Conservation (phyloP, 2,329 filamentous ascomycete species). For the Colletotrichum lini region DNA sequence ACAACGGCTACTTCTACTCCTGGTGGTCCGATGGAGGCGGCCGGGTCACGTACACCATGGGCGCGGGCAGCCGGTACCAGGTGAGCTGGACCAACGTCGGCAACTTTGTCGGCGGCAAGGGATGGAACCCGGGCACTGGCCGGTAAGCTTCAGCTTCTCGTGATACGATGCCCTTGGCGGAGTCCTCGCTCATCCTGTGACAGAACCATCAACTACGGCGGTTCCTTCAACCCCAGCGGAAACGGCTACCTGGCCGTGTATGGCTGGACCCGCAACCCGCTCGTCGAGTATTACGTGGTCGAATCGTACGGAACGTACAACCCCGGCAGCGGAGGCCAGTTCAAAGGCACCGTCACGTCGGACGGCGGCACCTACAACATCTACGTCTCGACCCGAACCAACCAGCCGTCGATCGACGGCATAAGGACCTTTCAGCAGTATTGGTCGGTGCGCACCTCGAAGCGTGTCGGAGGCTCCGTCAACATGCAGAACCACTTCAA, state of each 20-base stretch:
- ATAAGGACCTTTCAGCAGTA: conserved; percentile 65
- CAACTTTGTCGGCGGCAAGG: conserved; percentile 71
- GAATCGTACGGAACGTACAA: conserved; percentile 61
- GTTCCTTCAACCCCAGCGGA: conserved; percentile 48
- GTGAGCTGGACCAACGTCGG: conserved; percentile 61
- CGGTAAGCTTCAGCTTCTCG: conserved; percentile 45
- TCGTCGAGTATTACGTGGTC: conserved; percentile 59
- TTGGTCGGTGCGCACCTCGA: conserved; percentile 64
- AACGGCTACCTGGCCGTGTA: conserved; percentile 64
- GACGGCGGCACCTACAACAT: conserved; percentile 56
- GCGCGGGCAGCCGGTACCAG: conserved; percentile 58
- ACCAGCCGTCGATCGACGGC: conserved; percentile 63
- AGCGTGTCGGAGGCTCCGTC: conserved; percentile 66
- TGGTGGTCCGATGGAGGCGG: conserved; percentile 60
- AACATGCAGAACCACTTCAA: conserved; percentile 66
- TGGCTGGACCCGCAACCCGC: conserved; percentile 56
- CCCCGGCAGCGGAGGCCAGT: conserved; percentile 53
- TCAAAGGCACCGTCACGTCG: conserved; percentile 50
- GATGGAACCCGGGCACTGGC: conserved; percentile 67
- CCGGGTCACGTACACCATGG: conserved; percentile 60
- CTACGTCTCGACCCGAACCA: conserved; percentile 52
- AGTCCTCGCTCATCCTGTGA: not conserved
- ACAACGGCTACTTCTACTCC: conserved; percentile 61
- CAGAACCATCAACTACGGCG: conserved; percentile 47
- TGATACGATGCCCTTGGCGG: not conserved